Conservation (phyloP, 1,284 basidiomycete species). For the Ustilago bromivora region DNA sequence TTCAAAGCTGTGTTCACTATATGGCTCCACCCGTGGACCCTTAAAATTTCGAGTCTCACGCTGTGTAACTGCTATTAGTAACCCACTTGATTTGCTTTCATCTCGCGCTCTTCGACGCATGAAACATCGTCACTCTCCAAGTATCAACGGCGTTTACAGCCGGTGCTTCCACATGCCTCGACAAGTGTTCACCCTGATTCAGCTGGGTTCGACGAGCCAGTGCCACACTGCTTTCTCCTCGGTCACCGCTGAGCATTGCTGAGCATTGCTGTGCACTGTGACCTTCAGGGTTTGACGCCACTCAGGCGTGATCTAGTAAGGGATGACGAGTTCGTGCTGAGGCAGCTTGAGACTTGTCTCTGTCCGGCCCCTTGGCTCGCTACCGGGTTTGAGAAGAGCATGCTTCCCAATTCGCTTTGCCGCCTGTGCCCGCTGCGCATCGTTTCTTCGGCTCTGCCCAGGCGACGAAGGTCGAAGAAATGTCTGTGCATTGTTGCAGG, state of each 20-base stretch:
- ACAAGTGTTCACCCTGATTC: constrained; percentile 1
- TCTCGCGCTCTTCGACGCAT: constrained; percentile 2
- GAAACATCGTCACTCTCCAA: not conserved
- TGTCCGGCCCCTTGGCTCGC: not conserved
- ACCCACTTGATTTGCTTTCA: not conserved
- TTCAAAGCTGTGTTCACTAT: not conserved
- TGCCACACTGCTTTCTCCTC: not conserved
- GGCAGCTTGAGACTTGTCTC: constrained; percentile 15
- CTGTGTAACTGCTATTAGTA: not conserved
- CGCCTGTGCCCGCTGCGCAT: not conserved
- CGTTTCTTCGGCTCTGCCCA: constrained; percentile 1
- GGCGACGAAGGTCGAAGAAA: too few species aligned
- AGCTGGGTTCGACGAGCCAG: not conserved
- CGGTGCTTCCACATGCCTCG: not conserved
- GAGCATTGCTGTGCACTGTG: not conserved
- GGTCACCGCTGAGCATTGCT: not conserved
- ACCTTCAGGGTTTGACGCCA: not conserved
- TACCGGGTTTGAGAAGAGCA: not conserved
- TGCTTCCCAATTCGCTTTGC: not conserved
- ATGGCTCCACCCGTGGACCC: not conserved
- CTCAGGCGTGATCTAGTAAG: not conserved
- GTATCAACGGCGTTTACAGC: not conserved
- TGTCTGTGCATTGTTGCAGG: not conserved
- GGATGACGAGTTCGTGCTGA: constrained; percentile 14
- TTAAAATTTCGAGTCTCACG: not conserved